Evolutionary conservation across 805 yeast genomes (phyloP), one percentile per base, ranked within the genome.

Genomic region (Torulaspora maleeae): DNA sequence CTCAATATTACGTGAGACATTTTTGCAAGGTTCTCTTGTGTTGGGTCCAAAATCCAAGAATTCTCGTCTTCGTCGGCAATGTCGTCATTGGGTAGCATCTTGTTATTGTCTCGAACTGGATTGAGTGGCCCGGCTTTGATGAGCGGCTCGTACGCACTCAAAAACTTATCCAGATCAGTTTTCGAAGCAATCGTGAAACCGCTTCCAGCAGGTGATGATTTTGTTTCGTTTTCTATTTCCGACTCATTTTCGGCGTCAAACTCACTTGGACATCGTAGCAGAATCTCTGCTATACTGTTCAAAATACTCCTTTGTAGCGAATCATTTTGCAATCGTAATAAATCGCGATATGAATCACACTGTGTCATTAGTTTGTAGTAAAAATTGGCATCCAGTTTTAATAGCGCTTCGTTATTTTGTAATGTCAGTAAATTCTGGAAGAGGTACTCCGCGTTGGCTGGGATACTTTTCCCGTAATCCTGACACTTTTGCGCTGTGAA

Each of bases 1-100:
- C 73, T 71, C 45, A 75, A 72, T 3, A 89, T 61, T 48, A 85
- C 69, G 58, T 84, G 93, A 2, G 87, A 69, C 10, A 87, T 62
- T 56, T 84, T 83, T 16, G 91, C 81, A 5, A 91, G 64, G 45
- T 76, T 73, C 54, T 84, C 85, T 54, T 80, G 84, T 35, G 72
- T 41, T 11, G 54, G 47, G 43, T 60, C 62, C 10, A 49, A 45
- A 22, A 38, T 34, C 45, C 56, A 56, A 28, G 62, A 64, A n/a
- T 58, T 51, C 7, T 57, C 61, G 11, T 63, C 65, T 9, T 49
- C 59, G 27, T 53, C 51, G 4, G 44, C 48, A 12, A 49, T 48
- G 15, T 52, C 45, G 25, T 43, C 43, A 11, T 36, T 34, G 27
- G 45, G 45, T 50, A 15, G 53, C 9, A 42, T 53, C 27, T 56